Evolutionary conservation across 148 eudicot species (phyloP).

Genomic region (Chenopodium quinoa): DNA sequence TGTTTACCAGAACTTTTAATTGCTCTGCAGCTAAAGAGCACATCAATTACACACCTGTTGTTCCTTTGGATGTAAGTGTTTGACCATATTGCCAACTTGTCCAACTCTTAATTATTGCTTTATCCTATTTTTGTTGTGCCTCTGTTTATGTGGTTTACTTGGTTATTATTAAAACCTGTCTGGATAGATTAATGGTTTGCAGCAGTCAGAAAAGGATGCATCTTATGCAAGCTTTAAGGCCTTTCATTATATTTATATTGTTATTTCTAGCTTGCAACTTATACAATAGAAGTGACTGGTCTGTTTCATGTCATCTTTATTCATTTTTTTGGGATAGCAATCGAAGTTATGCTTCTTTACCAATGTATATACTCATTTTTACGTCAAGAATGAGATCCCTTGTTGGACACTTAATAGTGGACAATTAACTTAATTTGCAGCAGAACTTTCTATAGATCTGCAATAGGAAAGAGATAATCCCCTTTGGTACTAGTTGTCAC

Average conservation of each 20-base stretch:
- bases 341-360: not conserved
- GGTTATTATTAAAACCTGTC: not conserved
- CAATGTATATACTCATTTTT: not conserved
- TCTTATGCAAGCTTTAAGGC: not conserved
- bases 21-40: slow-evolving; percentile 75
- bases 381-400: not conserved
- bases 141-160: not conserved
- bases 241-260: not conserved
- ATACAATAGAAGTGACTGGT: not conserved
- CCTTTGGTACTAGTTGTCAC: no score
- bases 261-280: not conserved
- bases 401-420: not conserved
- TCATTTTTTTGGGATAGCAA: not conserved
- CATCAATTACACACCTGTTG: slow-evolving; percentile 75
- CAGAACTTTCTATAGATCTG: not conserved
- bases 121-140: not conserved
- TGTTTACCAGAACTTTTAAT: slow-evolving; percentile 60
- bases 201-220: not conserved
- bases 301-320: not conserved
- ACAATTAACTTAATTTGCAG: not conserved
- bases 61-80: slow-evolving; percentile 71
- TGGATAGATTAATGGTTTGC: not conserved
- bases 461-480: not conserved
- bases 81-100: slow-evolving; percentile 5
- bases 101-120: not conserved